Evolutionary conservation across 805 yeast genomes (phyloP), one percentile per base, ranked within the genome.

Genomic region (Barnettozyma californica): DNA sequence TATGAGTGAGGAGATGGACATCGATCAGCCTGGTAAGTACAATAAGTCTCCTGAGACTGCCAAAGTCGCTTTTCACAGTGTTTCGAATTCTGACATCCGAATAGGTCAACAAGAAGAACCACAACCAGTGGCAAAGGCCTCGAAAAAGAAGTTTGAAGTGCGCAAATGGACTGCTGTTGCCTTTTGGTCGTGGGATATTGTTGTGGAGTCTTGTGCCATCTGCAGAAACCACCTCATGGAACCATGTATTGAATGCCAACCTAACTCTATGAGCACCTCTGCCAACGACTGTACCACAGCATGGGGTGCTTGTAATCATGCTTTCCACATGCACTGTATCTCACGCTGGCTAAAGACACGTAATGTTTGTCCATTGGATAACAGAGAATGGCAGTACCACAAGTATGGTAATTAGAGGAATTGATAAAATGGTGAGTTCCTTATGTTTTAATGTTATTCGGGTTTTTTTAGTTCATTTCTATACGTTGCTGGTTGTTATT

Each of bases 141-240:
- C 65, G 52, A 81, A 84, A 70, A 86, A 84, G 65, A 77, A 87
- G 59, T 91, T 94, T 60, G 97, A 92, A 65, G 91, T 94, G 37
- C 87, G 89, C 64, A 94, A 91, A 73, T 92, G 99, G 98, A 90
- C 96, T 13, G 98, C 98, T 0, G 99, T 94, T 43, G 98, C 98
- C n/a, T 89, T 94, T 65, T 94, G 99, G 99, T 89, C 97, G 0
- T 94, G 99, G 99, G 96, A 89, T 68, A 86, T 89, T 52, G 92
- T 83, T 33, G 92, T 89, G 47, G 99, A 95, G 55, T 89, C 88
- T 47, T 94, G 99, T 74, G 98, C 99, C 36, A 94, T 94, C 65
- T 94, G 99, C 76, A 79, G 98, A 64, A 94, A 92, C 68, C 97
- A 92, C 68, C 77, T 94, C 57, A 94, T 94, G 99, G 99, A 94